Percentiles rank a stretch among this genome's conserved stretches.
phyloP scores from a whole-genome alignment of 1,284 basidiomycete genomes.

The Caloboletus firmus region DNA sequence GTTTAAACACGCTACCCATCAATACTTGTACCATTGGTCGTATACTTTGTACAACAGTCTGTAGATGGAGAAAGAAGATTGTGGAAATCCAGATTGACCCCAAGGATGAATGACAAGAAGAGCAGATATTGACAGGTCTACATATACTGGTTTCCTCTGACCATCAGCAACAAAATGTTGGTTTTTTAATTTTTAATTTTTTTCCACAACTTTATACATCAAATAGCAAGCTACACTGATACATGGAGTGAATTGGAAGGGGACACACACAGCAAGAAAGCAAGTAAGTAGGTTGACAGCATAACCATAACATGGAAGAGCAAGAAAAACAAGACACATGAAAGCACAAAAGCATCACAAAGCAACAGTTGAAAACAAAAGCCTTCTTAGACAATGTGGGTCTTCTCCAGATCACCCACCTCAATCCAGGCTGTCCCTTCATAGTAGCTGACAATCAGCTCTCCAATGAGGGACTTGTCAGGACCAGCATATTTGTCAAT shows the following conservation, averaged over 20 bases:
- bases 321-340: neutral
- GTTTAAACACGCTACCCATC: slow-evolving; percentile 1
- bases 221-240: slow-evolving; percentile 6
- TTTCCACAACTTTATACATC: slow-evolving; percentile 9
- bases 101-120: too few relatives aligned
- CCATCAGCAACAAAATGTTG: neutral
- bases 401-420: slow-evolving; percentile 25
- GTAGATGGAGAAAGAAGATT: slow-evolving; percentile 18
- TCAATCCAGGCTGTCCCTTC: slow-evolving; percentile 27
- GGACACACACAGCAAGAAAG: slow-evolving; percentile 20
- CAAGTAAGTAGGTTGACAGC: slow-evolving; percentile 8
- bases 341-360: slow-evolving; percentile 7
- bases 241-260: neutral
- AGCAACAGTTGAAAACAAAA: neutral
- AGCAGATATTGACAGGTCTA: too few relatives aligned
- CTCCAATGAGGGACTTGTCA: slow-evolving; percentile 30
- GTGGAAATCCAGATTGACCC: neutral
- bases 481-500: slow-evolving; percentile 49
- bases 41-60: slow-evolving; percentile 22
- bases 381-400: slow-evolving; percentile 13
- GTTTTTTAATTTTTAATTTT: slow-evolving; percentile 1
- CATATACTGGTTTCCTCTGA: neutral
- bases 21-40: slow-evolving; percentile 25
- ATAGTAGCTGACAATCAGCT: slow-evolving; percentile 26
- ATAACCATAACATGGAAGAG: slow-evolving; percentile 10